Base-by-base conservation (phyloP, 805 yeast genomes). In the Pichia eremophila region DNA sequence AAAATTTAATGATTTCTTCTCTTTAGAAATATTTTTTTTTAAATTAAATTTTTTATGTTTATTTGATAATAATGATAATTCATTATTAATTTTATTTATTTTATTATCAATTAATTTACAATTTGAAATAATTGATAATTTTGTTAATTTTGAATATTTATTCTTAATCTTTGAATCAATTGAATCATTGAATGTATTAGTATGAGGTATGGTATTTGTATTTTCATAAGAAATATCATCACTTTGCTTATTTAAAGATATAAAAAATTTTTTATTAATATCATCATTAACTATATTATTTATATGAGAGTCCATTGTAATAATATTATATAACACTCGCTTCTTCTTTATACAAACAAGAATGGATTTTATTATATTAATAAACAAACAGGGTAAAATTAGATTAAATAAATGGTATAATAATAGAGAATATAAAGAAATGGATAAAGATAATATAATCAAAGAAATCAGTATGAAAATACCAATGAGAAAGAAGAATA, bases 381-480 rank as follows among this genome's bases (percentile, higher is more conserved):
- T 91, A 15, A 90, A 97, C 14, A 78, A 96, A 56, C 99, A 93
- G 64, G 99, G 99, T 29, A 93, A 91, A 65, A 89, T 89, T 32
- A 75, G 99, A 57, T 75, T 95, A 35, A 78, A 95, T 36, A 90
- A 90, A 69, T 93, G 99, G 99, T 93, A 88, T 63, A 75, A 77
- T 45, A 80, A 96, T n/a, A n/a, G n/a, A n/a, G n/a, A n/a, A n/a
- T n/a, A n/a, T n/a, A n/a, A n/a, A 31, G 71, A 83, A 42, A 74
- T 85, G n/a, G 84, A 83, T 57, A 88, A 86, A 61, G 96, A 89
- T 56, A 89, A 90, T 68, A 72, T 89, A 48, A 81, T 85, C 45
- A 77, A 87, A 57, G 98, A 93, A 57, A 74, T 93, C 48, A 82
- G 95, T 9, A 88, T 96, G 3, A 68, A 88, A 39, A 86, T 93